A percentile compares a stretch with the other conserved stretches of the same genome.
phyloP scores from a whole-genome alignment of 108 stramenopile species.

The Thalassiosira profunda region DNA sequence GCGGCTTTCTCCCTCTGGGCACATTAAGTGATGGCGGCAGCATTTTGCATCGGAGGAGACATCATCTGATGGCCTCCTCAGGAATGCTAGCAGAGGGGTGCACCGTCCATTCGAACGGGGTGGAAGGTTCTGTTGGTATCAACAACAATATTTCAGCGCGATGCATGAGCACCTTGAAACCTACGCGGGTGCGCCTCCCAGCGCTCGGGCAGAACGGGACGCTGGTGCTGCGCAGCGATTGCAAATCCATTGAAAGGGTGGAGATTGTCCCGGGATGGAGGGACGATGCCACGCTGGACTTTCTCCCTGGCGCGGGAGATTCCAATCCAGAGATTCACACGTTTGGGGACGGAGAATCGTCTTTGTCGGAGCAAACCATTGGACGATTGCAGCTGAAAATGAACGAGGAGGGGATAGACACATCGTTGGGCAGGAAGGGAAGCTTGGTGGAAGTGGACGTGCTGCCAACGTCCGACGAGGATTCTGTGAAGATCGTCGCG shows the following conservation, averaged over 20 bases:
- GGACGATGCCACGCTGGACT: slow-evolving; percentile 31
- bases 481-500: slow-evolving; percentile 36
- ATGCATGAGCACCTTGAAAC: neutral
- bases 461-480: neutral
- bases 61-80: no score
- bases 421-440: slow-evolving; percentile 31
- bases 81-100: no score
- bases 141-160: no score
- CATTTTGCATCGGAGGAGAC: no score
- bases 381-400: slow-evolving; percentile 17
- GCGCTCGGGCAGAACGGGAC: slow-evolving; percentile 39
- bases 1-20: no score
- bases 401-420: slow-evolving; percentile 17
- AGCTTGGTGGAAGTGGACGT: slow-evolving; percentile 26
- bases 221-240: slow-evolving; percentile 18
- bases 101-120: no score
- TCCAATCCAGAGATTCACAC: neutral
- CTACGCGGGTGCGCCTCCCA: slow-evolving; percentile 12
- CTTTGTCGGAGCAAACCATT: neutral
- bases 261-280: slow-evolving; percentile 36
- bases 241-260: slow-evolving; percentile 13
- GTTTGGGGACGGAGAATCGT: neutral
- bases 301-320: slow-evolving; percentile 6
- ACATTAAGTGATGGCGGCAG: no score
- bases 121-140: no score